Percentiles rank a stretch among this genome's conserved stretches.
Conservation (phyloP, 2,329 filamentous ascomycete species). For the Aspergillus nomiae region DNA sequence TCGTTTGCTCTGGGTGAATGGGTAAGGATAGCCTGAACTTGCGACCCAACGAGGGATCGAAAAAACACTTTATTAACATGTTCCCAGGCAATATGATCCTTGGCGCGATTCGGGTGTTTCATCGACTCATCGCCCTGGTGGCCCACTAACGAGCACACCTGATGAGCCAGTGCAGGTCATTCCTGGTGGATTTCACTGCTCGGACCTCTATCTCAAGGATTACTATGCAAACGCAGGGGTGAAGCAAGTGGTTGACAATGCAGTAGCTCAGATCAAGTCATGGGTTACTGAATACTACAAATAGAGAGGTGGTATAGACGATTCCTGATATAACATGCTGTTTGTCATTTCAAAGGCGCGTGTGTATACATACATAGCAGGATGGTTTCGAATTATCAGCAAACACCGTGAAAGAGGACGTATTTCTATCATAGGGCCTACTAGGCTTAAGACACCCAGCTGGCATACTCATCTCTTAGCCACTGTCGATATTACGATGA, state of each 20-base stretch:
- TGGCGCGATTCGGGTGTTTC: background rate
- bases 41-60: accelerated
- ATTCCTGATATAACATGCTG: too few species aligned
- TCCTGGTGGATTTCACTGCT: conserved; percentile 58
- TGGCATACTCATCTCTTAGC: too few species aligned
- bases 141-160: conserved; percentile 43
- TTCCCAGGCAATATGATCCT: background rate
- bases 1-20: conserved; percentile 61
- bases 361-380: background rate
- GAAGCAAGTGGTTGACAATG: conserved; percentile 52
- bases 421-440: too few species aligned
- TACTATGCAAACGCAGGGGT: conserved; percentile 50
- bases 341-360: background rate
- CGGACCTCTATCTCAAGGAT: conserved; percentile 54
- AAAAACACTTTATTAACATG: background rate
- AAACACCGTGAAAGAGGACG: too few species aligned
- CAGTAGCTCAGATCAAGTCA: conserved; percentile 51
- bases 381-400: background rate
- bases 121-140: background rate
- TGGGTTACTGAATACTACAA: background rate
- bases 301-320: background rate
- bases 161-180: conserved; percentile 57
- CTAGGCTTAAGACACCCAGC: too few species aligned
- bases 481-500: background rate
- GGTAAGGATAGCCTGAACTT: conserved; percentile 30